A percentile compares a stretch with the other conserved stretches of the same genome.
These are phyloP conservation scores for Dactylis glomerata DNA, from an alignment of 176 grass and related monocot genomes.

Conservation along the genomic window DNA sequence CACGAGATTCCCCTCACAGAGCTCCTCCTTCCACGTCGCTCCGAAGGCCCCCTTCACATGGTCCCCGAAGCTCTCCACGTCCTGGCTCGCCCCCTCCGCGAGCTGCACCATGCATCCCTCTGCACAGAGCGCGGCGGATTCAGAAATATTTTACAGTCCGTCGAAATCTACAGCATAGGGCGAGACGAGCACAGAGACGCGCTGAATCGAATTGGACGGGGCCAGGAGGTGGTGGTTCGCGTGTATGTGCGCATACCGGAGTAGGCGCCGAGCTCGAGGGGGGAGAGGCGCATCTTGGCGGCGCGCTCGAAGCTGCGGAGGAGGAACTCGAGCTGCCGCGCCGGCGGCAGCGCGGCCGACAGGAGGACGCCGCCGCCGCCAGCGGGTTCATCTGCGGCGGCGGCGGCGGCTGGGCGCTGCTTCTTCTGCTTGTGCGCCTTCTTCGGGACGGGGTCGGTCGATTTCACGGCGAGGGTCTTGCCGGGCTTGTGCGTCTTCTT, in stretches of 20 bases:
- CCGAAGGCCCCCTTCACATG: conserved; percentile 73
- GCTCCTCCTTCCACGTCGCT: conserved; percentile 56
- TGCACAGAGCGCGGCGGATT: conserved; percentile 30
- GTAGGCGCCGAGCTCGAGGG: conserved; percentile 80
- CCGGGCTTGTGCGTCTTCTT: conserved; percentile 36
- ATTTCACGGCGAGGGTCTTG: conserved; percentile 30
- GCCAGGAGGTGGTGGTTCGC: neutral
- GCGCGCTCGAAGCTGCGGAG: conserved; percentile 73
- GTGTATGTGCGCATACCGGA: conserved; percentile 37
- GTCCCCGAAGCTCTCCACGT: conserved; percentile 56
- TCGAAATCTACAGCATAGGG: neutral
- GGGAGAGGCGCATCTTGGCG: conserved; percentile 78
- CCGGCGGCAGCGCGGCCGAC: conserved; percentile 37
- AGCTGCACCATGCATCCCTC: conserved; percentile 72
- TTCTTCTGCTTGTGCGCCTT: conserved; percentile 36
- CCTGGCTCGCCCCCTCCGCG: conserved; percentile 56
- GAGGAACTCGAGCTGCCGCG: conserved; percentile 69
- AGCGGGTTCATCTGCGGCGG: neutral
- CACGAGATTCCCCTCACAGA: conserved; percentile 47
- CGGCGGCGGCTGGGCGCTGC: neutral
- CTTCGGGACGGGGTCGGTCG: conserved; percentile 11
- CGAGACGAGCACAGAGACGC: neutral
- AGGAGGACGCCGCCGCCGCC: conserved; percentile 17
- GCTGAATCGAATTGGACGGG: neutral
- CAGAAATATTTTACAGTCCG: no score